Base-by-base conservation (phyloP, 129 eudicot species). In the Apium graveolens region DNA sequence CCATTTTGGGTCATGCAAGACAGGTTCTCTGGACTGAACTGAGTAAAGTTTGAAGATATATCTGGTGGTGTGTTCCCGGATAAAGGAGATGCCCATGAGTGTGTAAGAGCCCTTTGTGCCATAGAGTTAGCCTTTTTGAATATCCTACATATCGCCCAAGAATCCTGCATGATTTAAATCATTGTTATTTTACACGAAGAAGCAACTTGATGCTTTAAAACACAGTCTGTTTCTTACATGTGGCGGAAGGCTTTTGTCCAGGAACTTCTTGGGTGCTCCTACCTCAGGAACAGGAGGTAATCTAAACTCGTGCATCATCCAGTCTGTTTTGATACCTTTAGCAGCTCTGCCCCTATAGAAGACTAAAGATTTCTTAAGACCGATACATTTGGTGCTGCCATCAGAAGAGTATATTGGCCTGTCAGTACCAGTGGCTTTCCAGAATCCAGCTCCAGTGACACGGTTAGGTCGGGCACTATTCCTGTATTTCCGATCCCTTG, bases 361-460 rank as follows among this genome's bases (percentile, higher is more conserved):
- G 49, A 94, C 98, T 49, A 94, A 82, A 21, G 98, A 91, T 84
- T 94, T 94, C 80, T 91, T 94, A 43, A 91, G 79, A 34, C 98
- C 97, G 24, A 94, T 90, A 88, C 98, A 93, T 73, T 84, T 89
- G n/a, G 87, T 62, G 13, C 93, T 90, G 21, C 96, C 92, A 74
- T 87, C 87, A 2, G 97, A 91, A n/a, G 96, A 86, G 84, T 94
- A 91, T 76, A 94, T 88, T 13, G 97, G 96, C 84, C 98, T 80
- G 53, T 94, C 98, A 0, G 98, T 94, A n/a, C 98, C 98, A 12
- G 98, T 94, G 74, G 97, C 97, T 81, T 94, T 94, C 98, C 98
- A 94, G 77, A 91, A 94, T 10, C 98, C 97, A 74, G 97, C 91
- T 74, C 97, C 91, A 2, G 98, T 94, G 11, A 91, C 97, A 4